A percentile compares a stretch with the other conserved stretches of the same genome.
phyloP scores from a whole-genome alignment of 495 filamentous ascomycete species.

The Chlorociboria aeruginascens region DNA sequence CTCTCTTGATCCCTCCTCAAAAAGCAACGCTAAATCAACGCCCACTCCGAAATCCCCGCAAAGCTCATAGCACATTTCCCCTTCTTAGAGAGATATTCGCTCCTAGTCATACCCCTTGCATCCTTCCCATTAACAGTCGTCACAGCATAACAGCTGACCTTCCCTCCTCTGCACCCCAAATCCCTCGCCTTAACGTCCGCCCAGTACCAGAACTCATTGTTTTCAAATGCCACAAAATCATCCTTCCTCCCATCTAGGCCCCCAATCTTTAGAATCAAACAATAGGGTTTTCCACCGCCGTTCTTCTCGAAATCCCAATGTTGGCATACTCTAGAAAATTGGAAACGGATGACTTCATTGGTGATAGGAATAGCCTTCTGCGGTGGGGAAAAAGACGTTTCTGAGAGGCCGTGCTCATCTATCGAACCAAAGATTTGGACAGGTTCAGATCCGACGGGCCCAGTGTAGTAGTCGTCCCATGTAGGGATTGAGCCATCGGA shows the following conservation, averaged over 20 bases:
- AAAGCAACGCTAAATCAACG: conserved; percentile 37
- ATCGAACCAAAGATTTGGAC: conserved; percentile 31
- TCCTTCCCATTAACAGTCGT: conserved; percentile 50
- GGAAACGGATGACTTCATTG: conserved; percentile 49
- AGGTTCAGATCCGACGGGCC: conserved; percentile 28
- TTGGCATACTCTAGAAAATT: conserved; percentile 59
- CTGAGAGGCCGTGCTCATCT: conserved; percentile 50
- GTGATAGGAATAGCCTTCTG: conserved; percentile 44
- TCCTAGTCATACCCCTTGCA: conserved; percentile 52
- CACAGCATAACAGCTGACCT: conserved; percentile 47
- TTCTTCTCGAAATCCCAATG: conserved; percentile 65
- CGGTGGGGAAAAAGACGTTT: conserved; percentile 46
- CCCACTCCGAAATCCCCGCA: conserved; percentile 55
- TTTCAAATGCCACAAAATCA: conserved; percentile 50
- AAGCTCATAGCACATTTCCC: conserved; percentile 47
- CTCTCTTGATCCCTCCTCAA: too few species aligned
- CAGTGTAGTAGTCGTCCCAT: conserved; percentile 73
- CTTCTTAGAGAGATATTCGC: conserved; percentile 51
- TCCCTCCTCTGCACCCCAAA: conserved; percentile 59
- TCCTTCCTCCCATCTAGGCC: conserved; percentile 54
- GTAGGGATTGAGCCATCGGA: conserved; percentile 40
- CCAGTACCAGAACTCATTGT: conserved; percentile 62
- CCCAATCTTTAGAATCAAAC: conserved; percentile 53
- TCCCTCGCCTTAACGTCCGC: conserved; percentile 51
- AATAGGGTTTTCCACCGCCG: conserved; percentile 46